These are phyloP conservation scores for Cnidoscolus chayamansa DNA, from an alignment of 441 rosid species.

Conservation along the genomic window DNA sequence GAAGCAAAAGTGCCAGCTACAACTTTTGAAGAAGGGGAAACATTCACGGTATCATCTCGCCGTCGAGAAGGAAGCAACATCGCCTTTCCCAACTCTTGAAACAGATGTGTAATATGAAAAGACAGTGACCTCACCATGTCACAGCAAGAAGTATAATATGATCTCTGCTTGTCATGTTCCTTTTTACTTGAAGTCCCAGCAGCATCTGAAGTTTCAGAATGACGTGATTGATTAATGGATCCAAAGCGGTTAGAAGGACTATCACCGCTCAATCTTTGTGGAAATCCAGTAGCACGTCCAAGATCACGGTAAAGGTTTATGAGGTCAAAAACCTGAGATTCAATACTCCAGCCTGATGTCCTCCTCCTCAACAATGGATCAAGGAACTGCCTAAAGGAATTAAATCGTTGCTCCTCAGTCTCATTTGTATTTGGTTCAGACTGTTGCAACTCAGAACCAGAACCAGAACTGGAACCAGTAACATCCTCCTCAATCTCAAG, in stretches of 20 bases:
- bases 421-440: slow-evolving; percentile 49
- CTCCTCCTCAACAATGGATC: slow-evolving; percentile 94
- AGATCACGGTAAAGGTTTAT: slow-evolving; percentile 90
- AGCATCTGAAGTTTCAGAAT: slow-evolving; percentile 53
- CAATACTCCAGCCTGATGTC: slow-evolving; percentile 81
- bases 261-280: slow-evolving; percentile 57
- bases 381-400: slow-evolving; percentile 90
- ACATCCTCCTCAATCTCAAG: slow-evolving; percentile 48
- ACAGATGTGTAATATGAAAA: slow-evolving; percentile 84
- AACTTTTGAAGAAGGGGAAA: slow-evolving; percentile 77
- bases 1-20: slow-evolving; percentile 86
- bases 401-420: slow-evolving; percentile 76
- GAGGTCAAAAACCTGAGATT: slow-evolving; percentile 94
- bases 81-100: slow-evolving; percentile 96
- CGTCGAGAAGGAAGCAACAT: slow-evolving; percentile 95
- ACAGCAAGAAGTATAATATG: slow-evolving; percentile 84
- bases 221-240: slow-evolving; percentile 30
- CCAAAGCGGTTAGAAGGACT: slow-evolving; percentile 48
- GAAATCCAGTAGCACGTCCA: slow-evolving; percentile 78
- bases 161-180: slow-evolving; percentile 71
- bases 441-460: slow-evolving; percentile 50
- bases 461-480: slow-evolving; percentile 38
- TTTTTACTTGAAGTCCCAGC: slow-evolving; percentile 43
- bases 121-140: slow-evolving; percentile 90
- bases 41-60: slow-evolving; percentile 86